Base-by-base conservation (phyloP, 2,329 filamentous ascomycete genomes). In the Botryotinia narcissicola region DNA sequence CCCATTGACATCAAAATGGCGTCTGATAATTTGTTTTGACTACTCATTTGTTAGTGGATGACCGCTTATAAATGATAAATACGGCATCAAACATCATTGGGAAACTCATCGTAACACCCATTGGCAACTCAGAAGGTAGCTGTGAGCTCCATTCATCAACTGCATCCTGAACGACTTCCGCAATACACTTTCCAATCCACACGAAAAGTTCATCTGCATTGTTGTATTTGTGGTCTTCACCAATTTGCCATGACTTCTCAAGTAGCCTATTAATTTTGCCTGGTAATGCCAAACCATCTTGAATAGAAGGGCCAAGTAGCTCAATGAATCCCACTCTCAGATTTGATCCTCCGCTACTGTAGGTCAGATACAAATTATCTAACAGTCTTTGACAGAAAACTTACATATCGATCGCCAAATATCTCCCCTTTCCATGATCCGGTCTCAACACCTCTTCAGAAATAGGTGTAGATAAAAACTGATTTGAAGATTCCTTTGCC, bases 151-250 rank as follows among this genome's bases (percentile, higher is more conserved):
- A 81, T 51, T 79, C 78, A 7, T 84, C 78, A 74, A 86, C 85
- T 12, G 87, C 89, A 75, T 90, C 87, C 46, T 83, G 84, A 25
- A 95, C 90, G 5, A 95, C 92, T 74, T 91, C 86, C 22, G 91
- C 91, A 77, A 96, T 93, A 78, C 91, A 92, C 77, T 88, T 85
- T 40, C 93, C 93, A 76, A 96, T 93, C 93, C 93, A 96, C n/a
- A 86, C 83, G 81, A 96, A 96, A 3, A 95, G 84, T 73, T 90
- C 89, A 73, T 93, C 90, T 1, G 91, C 89, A 75, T 94, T 91
- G 77, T 94, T 89, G 81, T 88, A 89, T 80, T 94, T 94, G 75
- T 94, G 82, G 72, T 91, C 88, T 60, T 94, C 89, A 66, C 87
- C 87, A 77, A 95, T 95, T 12, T 91, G 88, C 92, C 92, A 94